Evolutionary conservation across 2,329 filamentous ascomycete species (phyloP), one percentile per base, ranked within the genome.

Genomic region (Botrytis hyacinthi): DNA sequence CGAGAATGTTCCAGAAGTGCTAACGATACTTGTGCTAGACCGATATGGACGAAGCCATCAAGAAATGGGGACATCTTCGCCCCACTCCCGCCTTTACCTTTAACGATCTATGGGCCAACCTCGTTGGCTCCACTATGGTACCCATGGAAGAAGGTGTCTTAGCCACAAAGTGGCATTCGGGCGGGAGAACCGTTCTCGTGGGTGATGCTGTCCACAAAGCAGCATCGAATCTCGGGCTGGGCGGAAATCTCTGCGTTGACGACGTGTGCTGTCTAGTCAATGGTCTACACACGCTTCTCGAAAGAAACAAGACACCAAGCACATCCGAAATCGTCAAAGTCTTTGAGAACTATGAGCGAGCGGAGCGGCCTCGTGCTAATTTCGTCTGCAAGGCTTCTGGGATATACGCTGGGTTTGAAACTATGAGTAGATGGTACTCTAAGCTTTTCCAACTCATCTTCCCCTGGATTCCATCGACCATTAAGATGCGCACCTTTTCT

Each of bases 251-350:
- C 46, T 68, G 65, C 44, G 65, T 68, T 29, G 65, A 68, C 7
- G 65, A 68, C 65, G 65, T 68, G 32, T 68, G 65, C 22, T 54
- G 44, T 68, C 29, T 68, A 54, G 65, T 68, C 32, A 68, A 68
- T 18, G 46, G 65, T 20, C 46, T 68, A n/a, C 65, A 68, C 29
- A 54, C 9, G 16, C 65, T 68, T 68, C 65, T 68, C 26, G 46
- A 54, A 68, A 18, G 29, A 22, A 68, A 54, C 46, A 51, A 51
- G 65, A 20, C 65, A 7, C 65, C 65, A 68, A 68, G 26, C 29
- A 68, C 65, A 40, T 29, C 44, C 20, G 65, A 68, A 54, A 35
- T 68, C 44, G 46, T 68, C 20, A 54, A 68, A 54, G 65, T 68
- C 7, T 68, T 68, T 20, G 65, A 68, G 65, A 68, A 20, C 44